These are phyloP conservation scores for Alternaria sp. DNA, from an alignment of 2,329 filamentous ascomycete species.

Conservation along the genomic window DNA sequence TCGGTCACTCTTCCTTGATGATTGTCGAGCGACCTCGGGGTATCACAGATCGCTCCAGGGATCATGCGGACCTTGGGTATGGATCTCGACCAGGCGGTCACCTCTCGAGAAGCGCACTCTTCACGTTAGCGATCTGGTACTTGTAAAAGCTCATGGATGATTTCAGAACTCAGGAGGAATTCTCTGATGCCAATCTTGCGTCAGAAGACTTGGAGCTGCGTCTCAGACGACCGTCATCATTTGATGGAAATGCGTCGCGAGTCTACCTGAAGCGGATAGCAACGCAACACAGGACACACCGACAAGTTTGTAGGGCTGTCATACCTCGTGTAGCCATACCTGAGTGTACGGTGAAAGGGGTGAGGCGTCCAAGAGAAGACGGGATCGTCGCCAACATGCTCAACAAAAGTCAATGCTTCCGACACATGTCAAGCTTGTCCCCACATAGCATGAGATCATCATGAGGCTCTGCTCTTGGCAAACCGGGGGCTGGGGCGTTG, in stretches of 20 bases:
- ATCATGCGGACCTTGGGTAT: not conserved
- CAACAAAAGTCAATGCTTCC: constrained; percentile 2
- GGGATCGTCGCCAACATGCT: not conserved
- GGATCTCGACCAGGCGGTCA: not conserved
- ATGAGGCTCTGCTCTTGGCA: constrained; percentile 17
- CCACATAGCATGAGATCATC: constrained; percentile 16
- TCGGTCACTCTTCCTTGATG: not conserved
- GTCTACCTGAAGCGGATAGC: not conserved
- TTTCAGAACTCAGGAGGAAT: not conserved
- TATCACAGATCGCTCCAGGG: not conserved
- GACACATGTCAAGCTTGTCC: constrained; percentile 4
- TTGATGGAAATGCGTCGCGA: not conserved
- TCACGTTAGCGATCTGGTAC: not conserved
- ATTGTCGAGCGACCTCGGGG: not conserved
- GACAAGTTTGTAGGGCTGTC: not conserved
- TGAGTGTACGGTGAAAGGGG: constrained; percentile 4
- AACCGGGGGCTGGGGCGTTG: not conserved
- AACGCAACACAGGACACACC: not conserved
- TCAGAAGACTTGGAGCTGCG: not conserved
- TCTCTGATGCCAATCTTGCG: not conserved
- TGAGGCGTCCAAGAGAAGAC: constrained; percentile 1
- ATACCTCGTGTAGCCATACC: not conserved
- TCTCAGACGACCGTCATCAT: not conserved
- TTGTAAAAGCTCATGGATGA: not conserved
- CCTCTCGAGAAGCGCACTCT: not conserved